A percentile compares a stretch with the other conserved stretches of the same genome.
These are phyloP conservation scores for Prunus dulcis DNA, from an alignment of 306 rosid genomes.

Conservation along the genomic window DNA sequence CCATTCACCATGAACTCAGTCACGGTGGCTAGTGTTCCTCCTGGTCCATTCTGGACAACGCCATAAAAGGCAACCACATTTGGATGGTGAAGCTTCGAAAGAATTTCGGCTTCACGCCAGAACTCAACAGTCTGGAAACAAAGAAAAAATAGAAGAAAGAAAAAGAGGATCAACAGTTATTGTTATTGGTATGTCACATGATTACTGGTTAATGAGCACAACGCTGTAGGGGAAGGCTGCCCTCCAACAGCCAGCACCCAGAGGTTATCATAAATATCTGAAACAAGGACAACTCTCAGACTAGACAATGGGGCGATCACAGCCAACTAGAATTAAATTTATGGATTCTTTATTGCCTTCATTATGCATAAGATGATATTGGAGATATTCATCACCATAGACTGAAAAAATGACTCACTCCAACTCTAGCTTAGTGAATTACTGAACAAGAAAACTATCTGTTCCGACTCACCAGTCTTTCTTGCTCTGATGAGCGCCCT, in stretches of 20 bases:
- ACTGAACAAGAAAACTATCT: background rate
- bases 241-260: slow-evolving; percentile 3
- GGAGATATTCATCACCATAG: background rate
- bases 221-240: slow-evolving; percentile 1
- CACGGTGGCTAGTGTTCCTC: slow-evolving; percentile 81
- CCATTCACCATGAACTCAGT: slow-evolving; percentile 92
- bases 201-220: background rate
- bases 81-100: slow-evolving; percentile 88
- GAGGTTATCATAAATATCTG: background rate
- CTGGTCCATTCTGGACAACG: slow-evolving; percentile 72
- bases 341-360: background rate
- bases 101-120: slow-evolving; percentile 88
- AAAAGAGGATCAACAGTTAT: background rate
- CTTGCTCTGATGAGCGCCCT: slow-evolving; percentile 70
- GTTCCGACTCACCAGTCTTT: slow-evolving; percentile 53
- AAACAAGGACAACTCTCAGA: background rate
- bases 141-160: background rate
- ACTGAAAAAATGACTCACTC: background rate
- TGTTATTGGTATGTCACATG: background rate
- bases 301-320: background rate
- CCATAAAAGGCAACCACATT: slow-evolving; percentile 81
- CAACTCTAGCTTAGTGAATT: background rate
- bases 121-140: slow-evolving; percentile 65
- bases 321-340: background rate
- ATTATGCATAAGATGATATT: background rate